phyloP scores from a whole-genome alignment of 768 basidiomycete genomes.

The Exidia glandulosa region DNA sequence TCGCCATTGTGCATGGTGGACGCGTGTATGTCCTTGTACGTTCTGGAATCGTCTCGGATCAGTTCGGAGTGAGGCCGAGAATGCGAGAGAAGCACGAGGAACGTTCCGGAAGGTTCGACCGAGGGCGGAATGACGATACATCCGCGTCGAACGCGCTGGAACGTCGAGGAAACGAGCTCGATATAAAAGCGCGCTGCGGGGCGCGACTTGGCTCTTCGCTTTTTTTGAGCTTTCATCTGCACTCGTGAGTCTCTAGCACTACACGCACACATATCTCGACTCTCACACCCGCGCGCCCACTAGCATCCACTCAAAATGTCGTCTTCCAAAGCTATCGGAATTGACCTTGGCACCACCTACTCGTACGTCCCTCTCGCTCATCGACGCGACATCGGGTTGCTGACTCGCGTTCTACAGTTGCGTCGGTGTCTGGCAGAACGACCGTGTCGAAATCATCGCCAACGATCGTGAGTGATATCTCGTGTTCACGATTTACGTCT shows the following conservation, averaged over 20 bases:
- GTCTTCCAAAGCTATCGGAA: conserved; percentile 74
- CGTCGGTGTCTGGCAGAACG: conserved; percentile 99
- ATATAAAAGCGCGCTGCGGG: conserved; percentile 1
- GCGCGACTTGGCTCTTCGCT: conserved; percentile 1
- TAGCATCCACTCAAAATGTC: conserved; percentile 27
- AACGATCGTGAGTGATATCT: conserved; percentile 66
- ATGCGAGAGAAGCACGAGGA: not conserved
- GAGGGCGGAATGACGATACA: not conserved
- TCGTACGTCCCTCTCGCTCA: conserved; percentile 42
- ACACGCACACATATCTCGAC: not conserved
- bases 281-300: not conserved
- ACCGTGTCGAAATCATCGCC: conserved; percentile 98
- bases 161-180: not conserved
- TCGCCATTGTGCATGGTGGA: not conserved
- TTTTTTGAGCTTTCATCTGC: not conserved
- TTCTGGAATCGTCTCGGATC: not conserved
- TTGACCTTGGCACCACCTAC: conserved; percentile 88
- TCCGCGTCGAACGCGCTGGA: not conserved
- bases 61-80: not conserved
- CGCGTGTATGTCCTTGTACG: not conserved
- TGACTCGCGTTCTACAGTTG: conserved; percentile 43
- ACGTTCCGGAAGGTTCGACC: not conserved
- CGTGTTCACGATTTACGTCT: conserved; percentile 2
- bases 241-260: not conserved
- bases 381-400: not conserved